Evolutionary conservation across 2,329 filamentous ascomycete genomes (phyloP).

Genomic region (Alternaria brassicae): DNA sequence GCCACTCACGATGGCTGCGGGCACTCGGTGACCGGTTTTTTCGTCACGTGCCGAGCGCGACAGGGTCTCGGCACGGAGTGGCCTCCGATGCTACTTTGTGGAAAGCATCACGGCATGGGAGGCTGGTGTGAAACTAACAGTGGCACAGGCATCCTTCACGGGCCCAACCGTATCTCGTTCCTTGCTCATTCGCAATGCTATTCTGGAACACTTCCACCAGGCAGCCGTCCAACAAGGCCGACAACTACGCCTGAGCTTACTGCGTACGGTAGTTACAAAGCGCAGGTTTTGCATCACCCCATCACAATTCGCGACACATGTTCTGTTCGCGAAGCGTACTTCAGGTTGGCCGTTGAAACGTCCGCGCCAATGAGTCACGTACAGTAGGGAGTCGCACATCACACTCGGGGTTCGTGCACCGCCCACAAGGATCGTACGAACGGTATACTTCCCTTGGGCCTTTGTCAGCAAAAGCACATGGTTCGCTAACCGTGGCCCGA

Average conservation of each 20-base stretch:
- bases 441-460: slow-evolving; percentile 1
- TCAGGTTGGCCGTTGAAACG: background rate
- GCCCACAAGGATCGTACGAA: slow-evolving; percentile 1
- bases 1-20: background rate
- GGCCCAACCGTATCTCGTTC: slow-evolving; percentile 10
- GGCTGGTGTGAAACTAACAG: slow-evolving; percentile 3
- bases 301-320: background rate
- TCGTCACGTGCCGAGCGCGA: slow-evolving; percentile 6
- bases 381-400: background rate
- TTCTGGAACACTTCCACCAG: slow-evolving; percentile 3
- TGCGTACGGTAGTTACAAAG: background rate
- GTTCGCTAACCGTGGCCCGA: slow-evolving; percentile 6
- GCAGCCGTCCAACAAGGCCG: background rate
- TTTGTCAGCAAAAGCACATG: background rate
- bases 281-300: background rate
- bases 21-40: slow-evolving; percentile 8
- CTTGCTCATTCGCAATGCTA: slow-evolving; percentile 2
- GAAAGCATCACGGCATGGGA: background rate
- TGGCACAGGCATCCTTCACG: slow-evolving; percentile 14
- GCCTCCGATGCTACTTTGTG: slow-evolving; percentile 3
- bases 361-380: slow-evolving; percentile 3
- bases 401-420: slow-evolving; percentile 5
- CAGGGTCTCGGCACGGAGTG: slow-evolving; percentile 7
- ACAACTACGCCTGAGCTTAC: background rate
- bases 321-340: slow-evolving; percentile 1